Conservation (phyloP, 2,329 filamentous ascomycete genomes). For the Colletotrichum incanum region DNA sequence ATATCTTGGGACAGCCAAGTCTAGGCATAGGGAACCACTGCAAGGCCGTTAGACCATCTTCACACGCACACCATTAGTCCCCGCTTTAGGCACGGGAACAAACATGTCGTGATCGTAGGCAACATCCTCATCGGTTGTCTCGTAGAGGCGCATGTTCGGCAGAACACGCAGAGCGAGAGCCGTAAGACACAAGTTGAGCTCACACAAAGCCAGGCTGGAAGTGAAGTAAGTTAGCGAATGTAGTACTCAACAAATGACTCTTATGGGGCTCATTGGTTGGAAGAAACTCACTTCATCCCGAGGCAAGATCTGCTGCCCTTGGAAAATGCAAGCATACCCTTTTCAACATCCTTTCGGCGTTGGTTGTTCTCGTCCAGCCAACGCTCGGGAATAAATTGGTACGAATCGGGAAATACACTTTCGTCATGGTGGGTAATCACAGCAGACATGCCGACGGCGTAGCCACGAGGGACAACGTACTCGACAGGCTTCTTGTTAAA, state of each 20-base stretch:
- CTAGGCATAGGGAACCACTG: background rate
- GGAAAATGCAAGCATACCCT: constrained; percentile 59
- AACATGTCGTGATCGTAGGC: constrained; percentile 51
- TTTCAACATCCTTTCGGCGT: constrained; percentile 52
- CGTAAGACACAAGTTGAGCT: constrained; percentile 46
- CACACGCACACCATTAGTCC: constrained; percentile 36
- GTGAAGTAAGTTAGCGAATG: constrained; percentile 17
- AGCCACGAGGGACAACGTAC: constrained; percentile 55
- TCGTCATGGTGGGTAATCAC: constrained; percentile 58
- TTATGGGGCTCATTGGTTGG: too few species aligned
- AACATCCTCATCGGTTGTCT: constrained; percentile 50
- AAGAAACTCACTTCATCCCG: constrained; percentile 53
- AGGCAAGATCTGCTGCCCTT: constrained; percentile 60
- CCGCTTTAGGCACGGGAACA: constrained; percentile 44
- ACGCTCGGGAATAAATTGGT: constrained; percentile 58
- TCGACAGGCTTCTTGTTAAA: constrained; percentile 47
- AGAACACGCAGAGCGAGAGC: constrained; percentile 46
- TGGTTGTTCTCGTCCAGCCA: constrained; percentile 55
- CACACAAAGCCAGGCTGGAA: constrained; percentile 47
- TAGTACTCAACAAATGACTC: background rate
- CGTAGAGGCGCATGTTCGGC: constrained; percentile 48
- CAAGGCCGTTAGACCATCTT: constrained; percentile 9
- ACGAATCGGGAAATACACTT: constrained; percentile 54
- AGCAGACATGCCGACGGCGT: constrained; percentile 57
- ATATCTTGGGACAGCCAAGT: background rate